A percentile compares a stretch with the other conserved stretches of the same genome.
phyloP scores from a whole-genome alignment of 805 yeast genomes.

The Ogataea sp. region DNA sequence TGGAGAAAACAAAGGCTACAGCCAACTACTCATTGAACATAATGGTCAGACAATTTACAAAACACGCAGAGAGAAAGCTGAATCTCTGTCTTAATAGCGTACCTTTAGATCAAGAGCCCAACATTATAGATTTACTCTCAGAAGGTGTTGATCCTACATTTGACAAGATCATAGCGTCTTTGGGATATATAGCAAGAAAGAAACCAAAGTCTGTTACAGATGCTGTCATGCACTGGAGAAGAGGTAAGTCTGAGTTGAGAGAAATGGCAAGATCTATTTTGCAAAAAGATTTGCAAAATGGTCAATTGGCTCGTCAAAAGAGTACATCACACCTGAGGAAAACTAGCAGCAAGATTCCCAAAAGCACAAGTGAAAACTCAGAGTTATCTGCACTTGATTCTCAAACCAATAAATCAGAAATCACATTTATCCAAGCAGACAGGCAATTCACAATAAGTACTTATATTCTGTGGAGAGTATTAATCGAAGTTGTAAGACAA shows the following conservation, averaged over 20 bases:
- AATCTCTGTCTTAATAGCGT: constrained; percentile 58
- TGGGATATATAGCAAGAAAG: constrained; percentile 84
- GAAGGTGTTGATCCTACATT: constrained; percentile 83
- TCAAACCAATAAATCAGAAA: constrained; percentile 36
- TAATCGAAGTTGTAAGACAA: constrained; percentile 87
- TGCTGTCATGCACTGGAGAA: constrained; percentile 97
- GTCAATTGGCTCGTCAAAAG: constrained; percentile 11
- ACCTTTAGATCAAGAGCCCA: constrained; percentile 67
- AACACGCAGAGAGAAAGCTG: constrained; percentile 85
- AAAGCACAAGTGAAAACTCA: background rate
- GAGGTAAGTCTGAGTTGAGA: constrained; percentile 84
- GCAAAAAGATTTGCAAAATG: constrained; percentile 27
- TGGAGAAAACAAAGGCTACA: constrained; percentile 49
- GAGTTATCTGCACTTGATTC: constrained; percentile 14
- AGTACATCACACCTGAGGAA: constrained; percentile 8
- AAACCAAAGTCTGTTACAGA: constrained; percentile 96
- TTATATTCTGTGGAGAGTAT: constrained; percentile 81
- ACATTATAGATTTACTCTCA: constrained; percentile 66
- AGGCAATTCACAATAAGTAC: constrained; percentile 81
- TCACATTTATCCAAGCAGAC: constrained; percentile 75
- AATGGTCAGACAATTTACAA: constrained; percentile 89
- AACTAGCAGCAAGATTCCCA: background rate
- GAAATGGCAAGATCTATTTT: constrained; percentile 49
- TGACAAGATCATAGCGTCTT: constrained; percentile 75
- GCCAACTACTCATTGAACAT: constrained; percentile 87